Evolutionary conservation across 2,329 filamentous ascomycete species (phyloP).

Genomic region (Neonectria faginata): DNA sequence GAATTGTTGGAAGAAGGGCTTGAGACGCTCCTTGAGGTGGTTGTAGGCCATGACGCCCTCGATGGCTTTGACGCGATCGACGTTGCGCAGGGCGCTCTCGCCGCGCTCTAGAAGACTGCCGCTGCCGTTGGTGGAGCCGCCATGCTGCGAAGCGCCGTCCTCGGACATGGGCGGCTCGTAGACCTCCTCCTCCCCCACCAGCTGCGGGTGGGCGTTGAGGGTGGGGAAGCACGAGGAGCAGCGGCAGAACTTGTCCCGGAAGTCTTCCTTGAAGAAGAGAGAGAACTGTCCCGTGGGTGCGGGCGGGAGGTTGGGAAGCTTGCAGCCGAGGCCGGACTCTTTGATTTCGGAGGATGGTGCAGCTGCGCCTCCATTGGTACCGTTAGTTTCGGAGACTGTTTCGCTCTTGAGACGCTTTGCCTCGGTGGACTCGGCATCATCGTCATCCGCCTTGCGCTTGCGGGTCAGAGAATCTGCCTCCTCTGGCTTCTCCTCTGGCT

Average conservation of each 20-base stretch:
- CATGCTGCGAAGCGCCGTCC: constrained; percentile 65
- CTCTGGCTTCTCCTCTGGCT: constrained; percentile 19
- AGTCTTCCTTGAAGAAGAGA: constrained; percentile 82
- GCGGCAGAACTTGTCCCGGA: constrained; percentile 85
- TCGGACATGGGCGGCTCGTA: constrained; percentile 92
- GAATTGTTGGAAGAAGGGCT: constrained; percentile 92
- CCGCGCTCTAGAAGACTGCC: constrained; percentile 90
- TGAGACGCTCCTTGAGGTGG: constrained; percentile 94
- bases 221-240: constrained; percentile 83
- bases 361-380: constrained; percentile 1
- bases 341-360: constrained; percentile 32
- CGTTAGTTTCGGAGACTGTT: constrained; percentile 25
- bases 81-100: constrained; percentile 89
- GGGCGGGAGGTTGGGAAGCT: constrained; percentile 68
- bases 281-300: constrained; percentile 74
- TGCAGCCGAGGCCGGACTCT: constrained; percentile 61
- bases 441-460: constrained; percentile 76
- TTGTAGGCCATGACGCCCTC: constrained; percentile 99
- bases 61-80: constrained; percentile 93
- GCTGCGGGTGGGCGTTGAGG: constrained; percentile 78
- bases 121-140: constrained; percentile 73
- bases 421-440: constrained; percentile 52
- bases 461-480: constrained; percentile 52
- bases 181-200: constrained; percentile 92
- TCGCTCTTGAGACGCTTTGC: constrained; percentile 67